These are phyloP conservation scores for Ceratocystis ficicola DNA, from an alignment of 2,329 filamentous ascomycete species.

Conservation along the genomic window DNA sequence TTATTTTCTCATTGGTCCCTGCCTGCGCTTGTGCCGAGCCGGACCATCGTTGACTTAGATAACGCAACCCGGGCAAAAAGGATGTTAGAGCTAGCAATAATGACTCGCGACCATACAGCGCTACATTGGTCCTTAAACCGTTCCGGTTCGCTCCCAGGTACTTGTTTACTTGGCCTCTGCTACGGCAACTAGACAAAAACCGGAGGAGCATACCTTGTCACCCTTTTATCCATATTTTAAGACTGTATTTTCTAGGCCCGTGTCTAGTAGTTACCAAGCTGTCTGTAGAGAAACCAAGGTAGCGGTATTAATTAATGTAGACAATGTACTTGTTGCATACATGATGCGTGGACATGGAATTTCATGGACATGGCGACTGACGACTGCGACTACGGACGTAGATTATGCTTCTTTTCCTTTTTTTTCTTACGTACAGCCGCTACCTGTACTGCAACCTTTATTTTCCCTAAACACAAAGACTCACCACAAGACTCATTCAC, in stretches of 20 bases:
- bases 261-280: background rate
- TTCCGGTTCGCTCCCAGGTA: background rate
- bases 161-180: background rate
- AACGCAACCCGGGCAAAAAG: background rate
- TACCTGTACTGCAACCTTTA: background rate
- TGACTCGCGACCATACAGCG: background rate
- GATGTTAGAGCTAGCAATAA: background rate
- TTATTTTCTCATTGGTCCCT: background rate
- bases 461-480: conserved; percentile 1
- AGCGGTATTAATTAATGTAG: too few relatives aligned
- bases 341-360: background rate
- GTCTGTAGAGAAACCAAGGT: too few relatives aligned
- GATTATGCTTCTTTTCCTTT: background rate
- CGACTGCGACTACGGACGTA: background rate
- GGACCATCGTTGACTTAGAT: background rate
- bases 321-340: background rate
- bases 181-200: background rate
- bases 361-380: background rate
- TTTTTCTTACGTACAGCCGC: background rate
- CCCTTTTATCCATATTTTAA: too few relatives aligned
- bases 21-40: conserved; percentile 1
- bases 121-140: background rate
- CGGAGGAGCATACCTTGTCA: background rate
- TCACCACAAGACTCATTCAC: conserved; percentile 7
- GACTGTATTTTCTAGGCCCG: background rate